A percentile compares a stretch with the other conserved stretches of the same genome.
Conservation (phyloP, 1,139 yeast genomes). For the Hanseniaspora sp. region DNA sequence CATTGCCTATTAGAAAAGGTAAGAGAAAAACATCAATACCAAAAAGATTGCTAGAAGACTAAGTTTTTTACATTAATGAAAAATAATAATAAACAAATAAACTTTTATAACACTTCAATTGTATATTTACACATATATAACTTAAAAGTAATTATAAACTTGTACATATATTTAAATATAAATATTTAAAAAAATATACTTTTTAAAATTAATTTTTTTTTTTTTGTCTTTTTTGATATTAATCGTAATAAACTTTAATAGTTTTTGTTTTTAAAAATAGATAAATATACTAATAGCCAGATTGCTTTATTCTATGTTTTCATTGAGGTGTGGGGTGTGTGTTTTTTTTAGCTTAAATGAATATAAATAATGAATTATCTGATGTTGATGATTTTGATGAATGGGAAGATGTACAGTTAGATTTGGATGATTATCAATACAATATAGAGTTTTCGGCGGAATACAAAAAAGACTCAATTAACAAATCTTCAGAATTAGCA, state of each 20-base stretch:
- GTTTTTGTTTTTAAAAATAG: no score
- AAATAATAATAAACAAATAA: no score
- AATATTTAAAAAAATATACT: no score
- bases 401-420: conserved; percentile 11
- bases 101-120: no score
- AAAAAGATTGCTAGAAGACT: conserved; percentile 12
- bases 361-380: background rate
- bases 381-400: conserved; percentile 12
- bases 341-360: background rate
- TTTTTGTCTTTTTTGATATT: no score
- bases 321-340: no score
- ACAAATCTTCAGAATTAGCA: background rate
- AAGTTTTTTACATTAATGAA: background rate
- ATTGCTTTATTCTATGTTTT: no score
- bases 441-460: background rate
- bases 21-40: conserved; percentile 13
- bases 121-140: background rate
- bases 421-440: background rate
- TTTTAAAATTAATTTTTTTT: no score
- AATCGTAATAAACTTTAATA: no score
- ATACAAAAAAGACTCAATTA: background rate
- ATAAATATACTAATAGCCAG: no score
- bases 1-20: conserved; percentile 8
- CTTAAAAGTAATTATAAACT: background rate
- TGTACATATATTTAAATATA: background rate